Conservation (phyloP, 345 rosid genomes). For the Punica granatum region DNA sequence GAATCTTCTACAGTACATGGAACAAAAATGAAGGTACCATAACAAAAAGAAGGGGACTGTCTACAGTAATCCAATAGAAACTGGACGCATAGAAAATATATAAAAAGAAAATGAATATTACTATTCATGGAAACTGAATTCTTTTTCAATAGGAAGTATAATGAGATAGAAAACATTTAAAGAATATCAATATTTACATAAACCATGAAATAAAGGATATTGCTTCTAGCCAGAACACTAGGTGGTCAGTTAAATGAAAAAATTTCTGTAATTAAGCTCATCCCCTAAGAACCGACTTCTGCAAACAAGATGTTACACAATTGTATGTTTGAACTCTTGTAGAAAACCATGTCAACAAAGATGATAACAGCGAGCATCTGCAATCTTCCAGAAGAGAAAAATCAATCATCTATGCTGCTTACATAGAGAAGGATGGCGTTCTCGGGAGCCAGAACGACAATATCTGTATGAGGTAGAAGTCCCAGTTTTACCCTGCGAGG, state of each 20-base stretch:
- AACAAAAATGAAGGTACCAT: too few relatives aligned
- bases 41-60: too few relatives aligned
- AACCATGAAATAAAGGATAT: not conserved
- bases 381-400: not conserved
- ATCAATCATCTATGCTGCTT: constrained; percentile 24
- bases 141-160: too few relatives aligned
- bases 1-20: too few relatives aligned
- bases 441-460: constrained; percentile 77
- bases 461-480: constrained; percentile 54
- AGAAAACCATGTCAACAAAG: not conserved
- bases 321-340: not conserved
- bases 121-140: too few relatives aligned
- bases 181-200: not conserved
- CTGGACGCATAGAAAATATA: too few relatives aligned
- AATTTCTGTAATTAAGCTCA: not conserved
- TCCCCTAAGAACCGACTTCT: not conserved
- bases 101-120: too few relatives aligned
- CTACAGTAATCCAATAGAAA: too few relatives aligned
- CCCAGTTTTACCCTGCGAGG: constrained; percentile 61
- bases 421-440: constrained; percentile 73
- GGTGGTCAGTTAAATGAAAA: not conserved
- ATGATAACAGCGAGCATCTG: not conserved
- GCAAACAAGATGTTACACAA: not conserved
- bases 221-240: not conserved
- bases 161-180: too few relatives aligned